These are phyloP conservation scores for Globisporangium abappressorium DNA, from an alignment of 352 stramenopile species.

Conservation along the genomic window DNA sequence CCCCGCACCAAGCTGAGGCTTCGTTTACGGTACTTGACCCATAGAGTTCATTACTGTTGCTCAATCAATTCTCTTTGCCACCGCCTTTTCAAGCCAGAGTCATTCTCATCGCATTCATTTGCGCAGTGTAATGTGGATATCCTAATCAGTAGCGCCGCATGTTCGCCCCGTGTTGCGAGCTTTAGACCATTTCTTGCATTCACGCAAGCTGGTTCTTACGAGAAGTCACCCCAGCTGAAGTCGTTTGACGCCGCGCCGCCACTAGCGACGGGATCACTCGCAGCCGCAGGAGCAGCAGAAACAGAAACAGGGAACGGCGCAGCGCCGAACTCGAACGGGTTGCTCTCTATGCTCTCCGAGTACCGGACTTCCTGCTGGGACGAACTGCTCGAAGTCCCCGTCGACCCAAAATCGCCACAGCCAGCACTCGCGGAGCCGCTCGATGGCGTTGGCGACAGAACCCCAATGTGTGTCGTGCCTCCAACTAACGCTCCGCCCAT, in stretches of 20 bases:
- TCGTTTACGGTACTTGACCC: too few relatives aligned
- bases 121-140: background rate
- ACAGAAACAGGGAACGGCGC: background rate
- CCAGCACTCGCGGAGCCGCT: background rate
- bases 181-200: background rate
- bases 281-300: background rate
- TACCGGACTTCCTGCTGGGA: conserved; percentile 7
- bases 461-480: background rate
- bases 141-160: background rate
- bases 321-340: conserved; percentile 11
- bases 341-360: conserved; percentile 12
- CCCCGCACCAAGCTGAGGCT: too few relatives aligned
- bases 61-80: too few relatives aligned
- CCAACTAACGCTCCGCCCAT: background rate
- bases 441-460: background rate
- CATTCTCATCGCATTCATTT: too few relatives aligned
- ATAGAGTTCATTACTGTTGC: too few relatives aligned
- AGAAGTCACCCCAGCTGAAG: conserved; percentile 17
- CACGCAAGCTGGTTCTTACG: background rate
- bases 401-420: background rate
- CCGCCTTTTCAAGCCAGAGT: too few relatives aligned
- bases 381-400: background rate
- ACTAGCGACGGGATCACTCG: background rate
- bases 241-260: background rate
- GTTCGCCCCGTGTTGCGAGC: background rate